Evolutionary conservation across 306 rosid genomes (phyloP).

Genomic region (Hippophae rhamnoides): DNA sequence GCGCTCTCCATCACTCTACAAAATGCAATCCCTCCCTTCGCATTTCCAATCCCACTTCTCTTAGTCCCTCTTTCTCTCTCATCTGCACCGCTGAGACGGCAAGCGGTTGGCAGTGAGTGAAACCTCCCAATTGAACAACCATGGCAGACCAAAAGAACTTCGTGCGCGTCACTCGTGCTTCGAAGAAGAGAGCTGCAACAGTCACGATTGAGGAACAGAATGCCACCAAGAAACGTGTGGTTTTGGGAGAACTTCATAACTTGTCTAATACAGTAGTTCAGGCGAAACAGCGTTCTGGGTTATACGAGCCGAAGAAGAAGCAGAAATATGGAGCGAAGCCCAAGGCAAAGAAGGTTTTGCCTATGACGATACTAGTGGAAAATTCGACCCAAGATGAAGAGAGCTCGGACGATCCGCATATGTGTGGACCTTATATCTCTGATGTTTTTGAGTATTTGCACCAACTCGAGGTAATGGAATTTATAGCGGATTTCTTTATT

Average conservation of each 20-base stretch:
- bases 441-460: slow-evolving; percentile 71
- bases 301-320: no score
- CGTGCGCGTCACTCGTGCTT: slow-evolving; percentile 20
- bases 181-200: slow-evolving; percentile 23
- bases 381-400: background rate
- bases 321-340: no score
- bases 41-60: no score
- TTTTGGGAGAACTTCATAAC: slow-evolving; percentile 40
- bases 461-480: slow-evolving; percentile 45
- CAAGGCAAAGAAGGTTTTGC: no score
- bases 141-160: slow-evolving; percentile 21
- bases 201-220: slow-evolving; percentile 11
- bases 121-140: background rate
- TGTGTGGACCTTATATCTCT: slow-evolving; percentile 46
- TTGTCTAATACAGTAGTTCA: slow-evolving; percentile 8
- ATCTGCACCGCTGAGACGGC: no score
- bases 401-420: slow-evolving; percentile 40
- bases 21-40: no score
- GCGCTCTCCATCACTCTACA: no score
- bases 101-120: background rate
- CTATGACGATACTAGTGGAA: no score
- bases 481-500: background rate
- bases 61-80: no score
- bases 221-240: slow-evolving; percentile 41
- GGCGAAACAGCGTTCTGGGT: background rate